Evolutionary conservation across 2,329 filamentous ascomycete genomes (phyloP), one percentile per base, ranked within the genome.

Genomic region (Elsinoe arachidis): DNA sequence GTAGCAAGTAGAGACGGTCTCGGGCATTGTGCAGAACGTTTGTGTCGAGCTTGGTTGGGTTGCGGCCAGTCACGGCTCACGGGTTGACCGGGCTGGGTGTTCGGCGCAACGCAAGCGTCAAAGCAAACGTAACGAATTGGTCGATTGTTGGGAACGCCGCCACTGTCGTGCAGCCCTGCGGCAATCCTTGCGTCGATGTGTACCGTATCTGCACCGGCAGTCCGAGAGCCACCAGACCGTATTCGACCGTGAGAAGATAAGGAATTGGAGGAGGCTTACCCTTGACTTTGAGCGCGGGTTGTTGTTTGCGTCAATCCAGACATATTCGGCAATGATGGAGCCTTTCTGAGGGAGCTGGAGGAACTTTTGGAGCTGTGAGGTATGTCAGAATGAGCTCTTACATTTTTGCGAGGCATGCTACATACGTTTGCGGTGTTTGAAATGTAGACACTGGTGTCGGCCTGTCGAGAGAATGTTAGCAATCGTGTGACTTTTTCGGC

Each of bases 241-340:
- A 21, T 53, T 53, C 10, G 33, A 12, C 41, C 17, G 41, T 14
- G 34, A 30, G 26, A 11, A 39, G 49, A 53, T 53, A 53, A 58
- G 37, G 39, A n/a, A 46, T 46, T 26, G 56, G 30, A 21, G 38
- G 37, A 39, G 63, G 80, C 89, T 80, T 80, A 96, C 92, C 82
- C 90, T 95, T 71, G 88, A 92, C 81, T 97, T 99, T 73, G 90
- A 96, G 69, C 93, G 90, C 67, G 88, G 82, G 69, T 87, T 86
- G 72, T 91, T 90, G 64, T 78, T 75, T 64, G 87, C 80, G 71
- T 96, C 91, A 72, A 96, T 87, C 92, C 92, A 96, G 80, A 96
- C 85, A 78, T 96, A 96, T 79, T 96, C 92, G 70, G 90, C 92
- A 76, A 96, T 93, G 71, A 95, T 80, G 67, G 78, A 79, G 73